phyloP scores from a whole-genome alignment of 805 yeast genomes.

The Candida tallmaniae region DNA sequence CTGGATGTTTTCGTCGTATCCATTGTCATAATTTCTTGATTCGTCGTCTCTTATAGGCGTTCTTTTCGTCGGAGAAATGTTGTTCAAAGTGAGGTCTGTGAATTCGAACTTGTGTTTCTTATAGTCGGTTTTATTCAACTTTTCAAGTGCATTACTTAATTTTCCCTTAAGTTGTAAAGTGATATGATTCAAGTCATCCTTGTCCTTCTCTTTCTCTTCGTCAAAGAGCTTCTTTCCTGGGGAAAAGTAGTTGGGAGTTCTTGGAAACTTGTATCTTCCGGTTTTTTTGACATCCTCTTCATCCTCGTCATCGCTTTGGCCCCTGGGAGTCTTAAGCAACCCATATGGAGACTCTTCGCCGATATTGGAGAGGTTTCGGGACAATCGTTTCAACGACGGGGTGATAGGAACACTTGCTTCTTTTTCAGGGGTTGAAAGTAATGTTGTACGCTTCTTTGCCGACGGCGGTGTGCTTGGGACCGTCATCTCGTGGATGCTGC shows the following conservation, averaged over 20 bases:
- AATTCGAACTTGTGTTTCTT: slow-evolving; percentile 22
- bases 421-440: slow-evolving; percentile 36
- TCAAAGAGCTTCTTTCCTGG: slow-evolving; percentile 34
- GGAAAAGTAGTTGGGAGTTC: slow-evolving; percentile 38
- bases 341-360: slow-evolving; percentile 33
- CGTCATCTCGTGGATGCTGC: background rate
- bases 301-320: slow-evolving; percentile 26
- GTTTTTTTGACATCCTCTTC: slow-evolving; percentile 8
- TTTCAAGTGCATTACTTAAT: slow-evolving; percentile 37
- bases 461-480: slow-evolving; percentile 25
- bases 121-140: slow-evolving; percentile 21
- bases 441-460: slow-evolving; percentile 22
- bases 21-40: slow-evolving; percentile 7
- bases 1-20: slow-evolving; percentile 7
- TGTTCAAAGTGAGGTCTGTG: slow-evolving; percentile 24
- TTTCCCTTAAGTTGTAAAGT: slow-evolving; percentile 33
- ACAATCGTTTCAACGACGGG: slow-evolving; percentile 35
- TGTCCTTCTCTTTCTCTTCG: slow-evolving; percentile 28
- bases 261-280: slow-evolving; percentile 22
- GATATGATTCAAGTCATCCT: slow-evolving; percentile 34
- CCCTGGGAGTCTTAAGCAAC: slow-evolving; percentile 5
- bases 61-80: slow-evolving; percentile 25
- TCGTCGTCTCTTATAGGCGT: slow-evolving; percentile 10
- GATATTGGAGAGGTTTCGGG: slow-evolving; percentile 4
- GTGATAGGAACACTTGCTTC: slow-evolving; percentile 29